Evolutionary conservation across 2,329 filamentous ascomycete species (phyloP).

Genomic region (Didymella arachidicola): DNA sequence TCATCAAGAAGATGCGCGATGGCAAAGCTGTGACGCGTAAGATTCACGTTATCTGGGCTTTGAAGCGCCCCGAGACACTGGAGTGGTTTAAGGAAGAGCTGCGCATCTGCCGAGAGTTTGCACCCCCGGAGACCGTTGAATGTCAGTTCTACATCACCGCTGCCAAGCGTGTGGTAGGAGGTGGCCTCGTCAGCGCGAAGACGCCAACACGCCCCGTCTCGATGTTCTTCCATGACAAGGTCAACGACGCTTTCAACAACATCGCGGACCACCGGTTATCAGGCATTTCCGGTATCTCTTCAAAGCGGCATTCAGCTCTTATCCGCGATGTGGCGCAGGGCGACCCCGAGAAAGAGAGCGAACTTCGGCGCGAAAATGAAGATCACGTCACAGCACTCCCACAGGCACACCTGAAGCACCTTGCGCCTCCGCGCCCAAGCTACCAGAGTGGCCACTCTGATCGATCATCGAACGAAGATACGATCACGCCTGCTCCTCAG

Average conservation of each 20-base stretch:
- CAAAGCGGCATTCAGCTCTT: slow-evolving; percentile 76
- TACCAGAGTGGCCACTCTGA: slow-evolving; percentile 31
- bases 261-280: slow-evolving; percentile 75
- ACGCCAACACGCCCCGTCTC: slow-evolving; percentile 68
- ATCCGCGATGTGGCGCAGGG: slow-evolving; percentile 83
- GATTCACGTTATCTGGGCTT: slow-evolving; percentile 91
- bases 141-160: slow-evolving; percentile 96
- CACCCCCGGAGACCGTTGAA: slow-evolving; percentile 85
- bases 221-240: slow-evolving; percentile 80
- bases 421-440: slow-evolving; percentile 47
- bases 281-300: slow-evolving; percentile 52
- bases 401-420: slow-evolving; percentile 58
- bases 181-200: slow-evolving; percentile 60
- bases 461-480: slow-evolving; percentile 33
- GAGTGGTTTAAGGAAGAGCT: slow-evolving; percentile 98
- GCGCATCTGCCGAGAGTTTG: slow-evolving; percentile 86
- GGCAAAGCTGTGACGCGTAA: slow-evolving; percentile 91
- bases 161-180: slow-evolving; percentile 65
- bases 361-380: slow-evolving; percentile 82
- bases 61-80: slow-evolving; percentile 91
- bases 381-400: slow-evolving; percentile 85
- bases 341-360: slow-evolving; percentile 78
- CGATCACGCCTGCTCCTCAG: slow-evolving; percentile 37
- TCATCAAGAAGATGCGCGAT: slow-evolving; percentile 97
- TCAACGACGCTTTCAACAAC: slow-evolving; percentile 86